Base-by-base conservation (phyloP, 2,329 filamentous ascomycete genomes). In the Alternaria burnsii region DNA sequence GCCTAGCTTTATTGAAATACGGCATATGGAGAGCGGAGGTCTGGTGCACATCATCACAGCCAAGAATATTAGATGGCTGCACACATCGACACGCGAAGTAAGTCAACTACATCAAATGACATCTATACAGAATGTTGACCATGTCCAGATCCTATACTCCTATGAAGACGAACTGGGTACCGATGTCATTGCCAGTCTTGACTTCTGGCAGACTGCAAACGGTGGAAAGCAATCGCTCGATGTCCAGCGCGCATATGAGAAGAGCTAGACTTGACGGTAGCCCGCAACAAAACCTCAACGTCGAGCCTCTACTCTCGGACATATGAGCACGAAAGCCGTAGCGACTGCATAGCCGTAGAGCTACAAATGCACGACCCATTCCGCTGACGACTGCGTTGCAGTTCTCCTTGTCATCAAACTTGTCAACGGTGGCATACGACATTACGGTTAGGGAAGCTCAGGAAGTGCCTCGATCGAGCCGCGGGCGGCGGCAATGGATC, bases 81-180 rank as follows among this genome's bases (percentile, higher is more conserved):
- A 99, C 82, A 94, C 93, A 78, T 97, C 93, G 73, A 97, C 94
- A 60, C 89, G 97, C 83, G 95, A 99, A 89, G 95, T 97, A 83
- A 44, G 70, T 70, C 12, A 43, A n/a, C 36, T 7, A 6, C 14
- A 18, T 32, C 5, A 22, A 46, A 16, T 12, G n/a, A 12, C 22
- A 14, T 22, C 11, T 20, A 41, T 16, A 8, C n/a, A 22, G 34
- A 18, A 51, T 30, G 46, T 63, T 75, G 66, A 76, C 54, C 22
- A 11, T 26, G 16, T 22, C 1, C 73, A 99, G 95, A 98, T 99
- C 71, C 82, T 99, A 53, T 98, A 97, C 80, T 94, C 95, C 50
- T 97, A 97, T 78, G 95, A 99, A 83, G 94, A 98, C 74, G 95
- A 99, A 78, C 84, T 88, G 67, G 94, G 95, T 69, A 92, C 96